Evolutionary conservation across 2,329 filamentous ascomycete genomes (phyloP).

Genomic region (Amauroascus verrucosus): DNA sequence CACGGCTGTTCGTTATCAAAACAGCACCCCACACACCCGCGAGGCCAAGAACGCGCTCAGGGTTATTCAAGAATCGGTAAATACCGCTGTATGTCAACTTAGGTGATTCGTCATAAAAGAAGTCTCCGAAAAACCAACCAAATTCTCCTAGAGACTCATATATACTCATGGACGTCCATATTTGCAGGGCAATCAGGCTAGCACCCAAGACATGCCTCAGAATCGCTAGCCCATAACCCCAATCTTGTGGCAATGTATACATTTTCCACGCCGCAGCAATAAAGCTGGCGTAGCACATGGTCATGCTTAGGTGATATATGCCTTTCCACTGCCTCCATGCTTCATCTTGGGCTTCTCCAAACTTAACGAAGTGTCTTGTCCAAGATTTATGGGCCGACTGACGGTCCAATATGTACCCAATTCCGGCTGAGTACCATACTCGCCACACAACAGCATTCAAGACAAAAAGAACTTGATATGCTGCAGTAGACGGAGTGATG

Average conservation of each 20-base stretch:
- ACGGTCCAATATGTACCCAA: conserved; percentile 71
- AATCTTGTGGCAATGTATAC: conserved; percentile 77
- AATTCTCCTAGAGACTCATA: conserved; percentile 95
- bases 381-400: conserved; percentile 89
- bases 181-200: conserved; percentile 70
- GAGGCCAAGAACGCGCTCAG: conserved; percentile 83
- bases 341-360: conserved; percentile 77
- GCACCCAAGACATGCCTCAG: conserved; percentile 78
- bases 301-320: conserved; percentile 85
- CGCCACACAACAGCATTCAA: conserved; percentile 73
- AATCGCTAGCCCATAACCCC: conserved; percentile 74
- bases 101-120: conserved; percentile 83
- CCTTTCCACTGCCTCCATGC: conserved; percentile 98
- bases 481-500: conserved; percentile 63
- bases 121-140: conserved; percentile 98
- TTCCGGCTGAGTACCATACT: conserved; percentile 80
- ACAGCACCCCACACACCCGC: conserved; percentile 94
- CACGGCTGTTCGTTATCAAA: conserved; percentile 79
- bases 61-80: conserved; percentile 96
- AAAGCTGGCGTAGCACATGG: conserved; percentile 80
- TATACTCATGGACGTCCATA: conserved; percentile 88
- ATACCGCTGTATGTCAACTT: conserved; percentile 95
- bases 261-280: conserved; percentile 91
- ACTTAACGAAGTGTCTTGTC: conserved; percentile 97
- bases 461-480: conserved; percentile 71